phyloP scores from a whole-genome alignment of 1,139 yeast species.

The Pichia sp. region DNA sequence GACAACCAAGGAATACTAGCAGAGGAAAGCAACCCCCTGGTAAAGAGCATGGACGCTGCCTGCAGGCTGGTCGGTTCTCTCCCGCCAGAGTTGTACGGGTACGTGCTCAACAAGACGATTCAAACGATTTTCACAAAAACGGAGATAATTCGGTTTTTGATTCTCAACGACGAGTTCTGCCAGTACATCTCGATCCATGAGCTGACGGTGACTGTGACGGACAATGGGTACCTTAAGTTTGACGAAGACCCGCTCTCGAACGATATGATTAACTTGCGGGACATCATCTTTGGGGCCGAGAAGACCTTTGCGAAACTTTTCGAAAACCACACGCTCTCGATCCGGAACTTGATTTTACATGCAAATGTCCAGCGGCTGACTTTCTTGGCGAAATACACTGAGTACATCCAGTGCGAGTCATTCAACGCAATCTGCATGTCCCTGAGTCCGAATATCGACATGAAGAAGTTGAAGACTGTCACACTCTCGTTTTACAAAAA shows the following conservation, averaged over 20 bases:
- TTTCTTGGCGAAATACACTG: conserved; percentile 4
- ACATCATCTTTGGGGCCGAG: conserved; percentile 1
- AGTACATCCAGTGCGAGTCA: conserved; percentile 3
- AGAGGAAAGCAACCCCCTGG: background rate
- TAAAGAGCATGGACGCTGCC: background rate
- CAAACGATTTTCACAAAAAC: conserved; percentile 6
- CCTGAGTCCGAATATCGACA: background rate
- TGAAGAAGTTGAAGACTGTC: background rate
- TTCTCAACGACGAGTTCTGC: conserved; percentile 5
- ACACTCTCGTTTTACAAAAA: conserved; percentile 4
- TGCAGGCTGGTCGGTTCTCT: background rate
- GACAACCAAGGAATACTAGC: background rate
- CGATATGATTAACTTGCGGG: conserved; percentile 1
- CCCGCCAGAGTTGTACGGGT: conserved; percentile 5
- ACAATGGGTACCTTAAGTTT: background rate
- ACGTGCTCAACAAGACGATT: conserved; percentile 3
- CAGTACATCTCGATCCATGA: conserved; percentile 1
- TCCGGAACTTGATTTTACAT: conserved; percentile 1
- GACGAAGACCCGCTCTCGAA: conserved; percentile 4
- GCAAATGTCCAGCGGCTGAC: background rate
- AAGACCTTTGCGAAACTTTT: background rate
- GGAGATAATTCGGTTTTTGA: conserved; percentile 7
- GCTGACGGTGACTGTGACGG: background rate
- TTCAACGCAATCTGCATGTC: background rate
- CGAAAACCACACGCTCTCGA: conserved; percentile 1